A percentile compares a stretch with the other conserved stretches of the same genome.
These are phyloP conservation scores for Leishmania martiniquensis DNA, from an alignment of 208 protist genomes.

Conservation along the genomic window DNA sequence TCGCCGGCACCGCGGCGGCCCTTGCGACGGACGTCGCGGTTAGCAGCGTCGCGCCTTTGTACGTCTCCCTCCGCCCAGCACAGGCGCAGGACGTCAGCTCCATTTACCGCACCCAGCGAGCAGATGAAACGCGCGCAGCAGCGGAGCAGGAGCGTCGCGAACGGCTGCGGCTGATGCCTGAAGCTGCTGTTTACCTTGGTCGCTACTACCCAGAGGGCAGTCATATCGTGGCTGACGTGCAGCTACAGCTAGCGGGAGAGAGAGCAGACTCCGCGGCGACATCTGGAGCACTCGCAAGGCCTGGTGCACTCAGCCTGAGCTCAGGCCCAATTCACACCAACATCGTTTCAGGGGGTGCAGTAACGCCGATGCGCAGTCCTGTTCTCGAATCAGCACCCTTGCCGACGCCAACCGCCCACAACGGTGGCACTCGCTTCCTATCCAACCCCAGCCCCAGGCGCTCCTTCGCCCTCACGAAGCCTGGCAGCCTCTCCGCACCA, in stretches of 20 bases:
- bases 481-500: neutral
- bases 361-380: neutral
- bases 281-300: neutral
- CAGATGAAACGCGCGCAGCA: slow-evolving; percentile 12
- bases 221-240: slow-evolving; percentile 12
- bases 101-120: slow-evolving; percentile 18
- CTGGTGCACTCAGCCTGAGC: neutral
- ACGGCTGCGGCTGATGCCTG: slow-evolving; percentile 20
- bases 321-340: neutral
- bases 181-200: slow-evolving; percentile 16
- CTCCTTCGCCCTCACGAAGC: neutral
- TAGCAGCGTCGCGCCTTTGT: slow-evolving; percentile 5
- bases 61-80: slow-evolving; percentile 17
- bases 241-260: neutral
- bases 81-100: slow-evolving; percentile 21
- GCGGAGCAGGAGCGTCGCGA: slow-evolving; percentile 17
- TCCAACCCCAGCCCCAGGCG: neutral
- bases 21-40: neutral
- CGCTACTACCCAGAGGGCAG: slow-evolving; percentile 29
- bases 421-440: neutral
- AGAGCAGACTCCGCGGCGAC: neutral
- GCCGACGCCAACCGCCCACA: neutral
- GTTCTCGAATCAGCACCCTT: neutral
- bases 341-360: neutral
- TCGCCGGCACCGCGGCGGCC: neutral